phyloP scores from a whole-genome alignment of 2,329 filamentous ascomycete species.

The Colletotrichum orchidophilum region DNA sequence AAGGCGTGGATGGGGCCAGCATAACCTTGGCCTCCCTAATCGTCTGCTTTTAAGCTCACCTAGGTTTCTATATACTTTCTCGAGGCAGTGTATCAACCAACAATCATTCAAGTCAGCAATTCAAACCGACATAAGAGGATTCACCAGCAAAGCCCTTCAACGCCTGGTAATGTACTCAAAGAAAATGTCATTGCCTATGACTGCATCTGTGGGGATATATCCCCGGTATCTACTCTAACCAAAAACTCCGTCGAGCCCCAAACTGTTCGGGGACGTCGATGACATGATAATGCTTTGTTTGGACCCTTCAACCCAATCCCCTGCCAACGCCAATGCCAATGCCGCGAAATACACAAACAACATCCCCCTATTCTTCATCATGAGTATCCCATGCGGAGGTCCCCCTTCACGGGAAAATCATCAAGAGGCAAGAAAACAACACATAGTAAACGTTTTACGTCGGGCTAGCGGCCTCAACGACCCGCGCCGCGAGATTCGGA shows the following conservation, averaged over 20 bases:
- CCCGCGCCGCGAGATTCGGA: neutral
- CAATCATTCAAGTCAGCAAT: too few species aligned
- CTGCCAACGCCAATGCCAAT: constrained; percentile 28
- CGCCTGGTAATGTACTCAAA: neutral
- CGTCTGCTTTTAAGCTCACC: neutral
- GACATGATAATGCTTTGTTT: neutral
- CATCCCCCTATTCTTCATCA: neutral
- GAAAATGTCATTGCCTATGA: neutral
- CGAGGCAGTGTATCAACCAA: too few species aligned
- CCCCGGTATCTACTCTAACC: constrained; percentile 9
- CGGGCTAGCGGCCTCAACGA: constrained; percentile 5
- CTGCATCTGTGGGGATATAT: neutral
- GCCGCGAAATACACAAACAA: constrained; percentile 3
- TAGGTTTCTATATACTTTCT: too few species aligned
- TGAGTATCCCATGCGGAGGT: neutral
- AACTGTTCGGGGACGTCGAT: neutral
- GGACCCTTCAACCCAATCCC: neutral
- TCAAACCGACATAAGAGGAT: too few species aligned
- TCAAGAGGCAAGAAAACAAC: neutral
- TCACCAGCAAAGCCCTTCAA: neutral
- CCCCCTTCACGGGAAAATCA: neutral
- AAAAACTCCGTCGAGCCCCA: neutral
- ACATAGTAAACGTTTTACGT: constrained; percentile 19
- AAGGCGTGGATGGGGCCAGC: too few species aligned
- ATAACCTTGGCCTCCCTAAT: too few species aligned